Evolutionary conservation across 139 green algal species (phyloP), one percentile per base, ranked within the genome.

Genomic region (Ettlia oleoabundans): DNA sequence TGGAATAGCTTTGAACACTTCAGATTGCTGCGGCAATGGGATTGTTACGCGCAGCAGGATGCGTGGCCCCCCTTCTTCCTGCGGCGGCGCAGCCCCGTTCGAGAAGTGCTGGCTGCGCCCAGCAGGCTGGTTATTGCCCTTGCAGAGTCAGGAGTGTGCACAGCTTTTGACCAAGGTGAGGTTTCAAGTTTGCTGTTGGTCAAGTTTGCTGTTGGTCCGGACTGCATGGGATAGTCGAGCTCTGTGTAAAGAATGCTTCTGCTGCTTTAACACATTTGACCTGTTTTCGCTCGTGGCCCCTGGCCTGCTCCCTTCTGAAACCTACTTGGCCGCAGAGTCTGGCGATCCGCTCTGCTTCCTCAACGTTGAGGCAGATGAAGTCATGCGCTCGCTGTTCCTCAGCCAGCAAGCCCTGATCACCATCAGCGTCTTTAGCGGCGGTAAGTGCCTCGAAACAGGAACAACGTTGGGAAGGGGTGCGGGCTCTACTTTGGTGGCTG

Each of bases 21-120:
- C 30, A 7, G 24, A 0, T n/a, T 76, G 42, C 69, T 63, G 41
- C 42, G 28, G 0, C 35, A 76, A 30, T 76, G 69, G 69, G 69
- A 76, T 24, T 61, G 30, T 26, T 42, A 63, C 8, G 28, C 3
- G n/a, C 41, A n/a, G 4, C 41, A 18, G 3, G 22, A 13, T 21
- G n/a, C 21, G n/a, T 79, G 72, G 73, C 73, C 73, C 2, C 73
- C 73, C 3, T 68, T 42, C 53, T 65, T n/a, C 52, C 53, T 80
- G 35, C 37, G 73, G 1, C 35, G 73, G 21, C 52, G 73, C 37
- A 38, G 33, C 1, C 6, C 73, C 3, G 38, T 80, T 33, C 47
- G 9, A 7, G 72, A 67, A 38, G 38, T 80, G 26, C 35, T 80
- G 24, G 73, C 53, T 0, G 73, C 73, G 10, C 55, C 55, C 55